These are phyloP conservation scores for Candida piceae DNA, from an alignment of 805 yeast genomes.

Conservation along the genomic window DNA sequence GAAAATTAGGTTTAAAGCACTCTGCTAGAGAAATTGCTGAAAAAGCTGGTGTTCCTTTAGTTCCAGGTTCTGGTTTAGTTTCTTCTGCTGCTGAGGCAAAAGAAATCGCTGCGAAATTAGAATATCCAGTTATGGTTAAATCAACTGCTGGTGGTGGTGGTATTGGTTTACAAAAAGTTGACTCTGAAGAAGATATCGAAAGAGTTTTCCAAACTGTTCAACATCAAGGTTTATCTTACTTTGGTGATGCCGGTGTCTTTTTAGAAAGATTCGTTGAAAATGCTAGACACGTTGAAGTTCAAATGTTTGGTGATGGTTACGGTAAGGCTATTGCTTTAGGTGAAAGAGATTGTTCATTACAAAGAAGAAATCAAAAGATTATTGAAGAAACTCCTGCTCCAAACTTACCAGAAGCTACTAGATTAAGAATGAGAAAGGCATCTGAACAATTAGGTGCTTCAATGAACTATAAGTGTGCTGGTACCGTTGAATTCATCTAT, in stretches of 20 bases:
- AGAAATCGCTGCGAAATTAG: constrained; percentile 65
- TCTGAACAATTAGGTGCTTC: constrained; percentile 78
- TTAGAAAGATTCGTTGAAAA: constrained; percentile 91
- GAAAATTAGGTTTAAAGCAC: constrained; percentile 89
- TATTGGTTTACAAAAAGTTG: constrained; percentile 93
- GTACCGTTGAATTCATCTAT: constrained; percentile 93
- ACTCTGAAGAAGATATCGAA: constrained; percentile 72
- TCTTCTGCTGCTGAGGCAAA: constrained; percentile 68
- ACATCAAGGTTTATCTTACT: constrained; percentile 89
- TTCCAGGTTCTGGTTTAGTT: constrained; percentile 93
- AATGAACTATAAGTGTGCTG: constrained; percentile 92
- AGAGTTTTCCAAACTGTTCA: constrained; percentile 85
- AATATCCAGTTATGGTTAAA: constrained; percentile 92
- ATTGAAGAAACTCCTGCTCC: constrained; percentile 99
- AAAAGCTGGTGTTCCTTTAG: constrained; percentile 89
- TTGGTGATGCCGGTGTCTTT: constrained; percentile 94
- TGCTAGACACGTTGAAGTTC: constrained; percentile 95
- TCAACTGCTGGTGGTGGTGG: constrained; percentile 99
- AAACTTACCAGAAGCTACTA: constrained; percentile 74
- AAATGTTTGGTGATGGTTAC: constrained; percentile 91
- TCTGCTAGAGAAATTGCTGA: constrained; percentile 94
- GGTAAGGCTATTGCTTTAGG: constrained; percentile 94
- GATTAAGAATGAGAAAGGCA: constrained; percentile 70
- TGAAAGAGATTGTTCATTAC: constrained; percentile 96
- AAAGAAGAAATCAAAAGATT: constrained; percentile 93